These are phyloP conservation scores for Hypomontagnella monticulosa DNA, from an alignment of 495 filamentous ascomycete genomes.

Conservation along the genomic window DNA sequence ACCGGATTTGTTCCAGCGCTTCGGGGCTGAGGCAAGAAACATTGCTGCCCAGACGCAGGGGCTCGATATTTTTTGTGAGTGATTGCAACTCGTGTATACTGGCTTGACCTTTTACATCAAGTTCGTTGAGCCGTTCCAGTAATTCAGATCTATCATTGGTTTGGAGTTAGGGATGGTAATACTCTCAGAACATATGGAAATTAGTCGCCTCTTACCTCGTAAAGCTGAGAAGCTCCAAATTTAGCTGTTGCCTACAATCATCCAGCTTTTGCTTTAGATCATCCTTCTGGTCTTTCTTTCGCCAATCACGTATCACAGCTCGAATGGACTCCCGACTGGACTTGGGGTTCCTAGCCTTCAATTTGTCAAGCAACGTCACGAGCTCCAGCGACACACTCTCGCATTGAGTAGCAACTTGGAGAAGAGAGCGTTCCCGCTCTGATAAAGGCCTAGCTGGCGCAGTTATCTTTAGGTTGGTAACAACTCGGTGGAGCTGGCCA, in stretches of 20 bases:
- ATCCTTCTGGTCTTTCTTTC: constrained; percentile 30
- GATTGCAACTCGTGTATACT: constrained; percentile 21
- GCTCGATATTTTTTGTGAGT: constrained; percentile 32
- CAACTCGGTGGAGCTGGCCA: constrained; percentile 21
- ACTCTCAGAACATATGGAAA: neutral
- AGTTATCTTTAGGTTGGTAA: constrained; percentile 8
- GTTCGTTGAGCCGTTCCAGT: constrained; percentile 5
- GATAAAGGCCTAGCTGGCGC: neutral
- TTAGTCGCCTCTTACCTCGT: constrained; percentile 21
- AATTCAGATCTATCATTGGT: constrained; percentile 16
- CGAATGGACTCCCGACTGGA: constrained; percentile 31
- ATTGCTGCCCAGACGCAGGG: constrained; percentile 27
- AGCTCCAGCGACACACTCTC: constrained; percentile 29
- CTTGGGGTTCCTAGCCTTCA: constrained; percentile 38
- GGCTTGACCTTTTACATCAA: constrained; percentile 24
- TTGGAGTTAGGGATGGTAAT: neutral
- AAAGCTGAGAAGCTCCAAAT: constrained; percentile 28
- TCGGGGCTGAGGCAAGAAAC: constrained; percentile 22
- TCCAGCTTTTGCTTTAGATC: constrained; percentile 39
- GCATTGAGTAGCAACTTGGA: constrained; percentile 35
- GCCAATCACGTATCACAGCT: constrained; percentile 32
- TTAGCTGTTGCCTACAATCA: constrained; percentile 33
- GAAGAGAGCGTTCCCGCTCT: constrained; percentile 42
- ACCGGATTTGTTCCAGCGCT: constrained; percentile 24
- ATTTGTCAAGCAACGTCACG: constrained; percentile 30